Base-by-base conservation (phyloP, 345 rosid genomes). In the Firmiana major region DNA sequence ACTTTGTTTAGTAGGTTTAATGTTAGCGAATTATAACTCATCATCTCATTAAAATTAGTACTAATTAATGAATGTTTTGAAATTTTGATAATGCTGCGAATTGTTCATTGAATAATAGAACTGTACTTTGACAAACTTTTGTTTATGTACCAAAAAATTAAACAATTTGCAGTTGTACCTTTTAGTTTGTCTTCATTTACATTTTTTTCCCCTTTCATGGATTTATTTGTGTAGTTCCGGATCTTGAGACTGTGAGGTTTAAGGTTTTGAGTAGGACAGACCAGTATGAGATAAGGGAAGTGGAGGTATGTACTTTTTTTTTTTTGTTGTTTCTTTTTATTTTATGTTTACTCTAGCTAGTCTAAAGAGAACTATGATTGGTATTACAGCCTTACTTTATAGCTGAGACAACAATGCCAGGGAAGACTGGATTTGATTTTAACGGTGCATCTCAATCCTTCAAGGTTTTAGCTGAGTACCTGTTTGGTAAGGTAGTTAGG, bases 401-500 rank as follows among this genome's bases (percentile, higher is more conserved):
- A 80, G 98, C 97, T 10, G 99, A 90, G 88, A 88, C 94, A 7
- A 87, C 81, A 12, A 92, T 95, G 97, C 94, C 97, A 7, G 92
- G 97, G 58, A 88, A 73, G 71, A 83, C 78, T 77, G 99, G 98
- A 58, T 93, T 94, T 51, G 96, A 93, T 84, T 81, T 90, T 79
- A 81, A 75, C 71, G 94, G 97, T 15, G 85, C 95, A 67, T 94
- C 97, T 65, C 90, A 71, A 73, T 90, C 92, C 40, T 94, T 94
- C 77, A 94, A 90, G 84, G 89, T 89, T 54, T 84, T 94, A 79
- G 97, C 99, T n/a, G 99, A 88, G 78, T 95, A 91, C 90, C 93
- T 94, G 81, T 91, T 94, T 66, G 98, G 98, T 89, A 91, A 95
- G 98, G 98, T 94, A 91, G 79, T 80, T 70, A 21, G n/a, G 67